A percentile compares a stretch with the other conserved stretches of the same genome.
Conservation (phyloP, 2,329 filamentous ascomycete species). For the Xylariaceae sp. region DNA sequence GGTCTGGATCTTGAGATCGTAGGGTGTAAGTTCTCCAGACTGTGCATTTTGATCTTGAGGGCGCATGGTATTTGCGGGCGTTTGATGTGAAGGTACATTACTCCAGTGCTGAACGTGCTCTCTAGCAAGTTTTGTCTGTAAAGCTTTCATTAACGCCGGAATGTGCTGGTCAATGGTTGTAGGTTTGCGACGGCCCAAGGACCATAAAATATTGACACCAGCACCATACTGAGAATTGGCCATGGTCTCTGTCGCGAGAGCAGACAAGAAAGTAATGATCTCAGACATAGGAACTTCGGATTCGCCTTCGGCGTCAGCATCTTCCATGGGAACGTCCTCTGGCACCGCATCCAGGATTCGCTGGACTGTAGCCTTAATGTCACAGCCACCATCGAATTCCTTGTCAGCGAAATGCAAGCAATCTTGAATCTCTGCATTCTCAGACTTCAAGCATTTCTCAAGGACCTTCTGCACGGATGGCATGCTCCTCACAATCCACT, state of each 20-base stretch:
- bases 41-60: slow-evolving; percentile 62
- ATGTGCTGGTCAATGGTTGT: slow-evolving; percentile 91
- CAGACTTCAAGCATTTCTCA: slow-evolving; percentile 86
- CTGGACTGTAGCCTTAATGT: slow-evolving; percentile 76
- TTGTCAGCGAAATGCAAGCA: slow-evolving; percentile 80
- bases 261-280: slow-evolving; percentile 82
- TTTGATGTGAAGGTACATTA: slow-evolving; percentile 58
- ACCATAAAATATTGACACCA: slow-evolving; percentile 93
- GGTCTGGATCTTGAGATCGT: slow-evolving; percentile 88
- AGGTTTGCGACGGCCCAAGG: slow-evolving; percentile 82
- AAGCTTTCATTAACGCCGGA: slow-evolving; percentile 84
- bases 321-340: slow-evolving; percentile 74
- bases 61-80: slow-evolving; percentile 46
- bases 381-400: slow-evolving; percentile 70
- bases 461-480: slow-evolving; percentile 82
- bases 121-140: slow-evolving; percentile 89
- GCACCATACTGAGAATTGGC: slow-evolving; percentile 82
- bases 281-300: slow-evolving; percentile 83
- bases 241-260: slow-evolving; percentile 86
- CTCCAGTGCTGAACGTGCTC: slow-evolving; percentile 86
- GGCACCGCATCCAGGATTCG: slow-evolving; percentile 89
- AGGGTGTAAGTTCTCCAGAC: slow-evolving; percentile 66
- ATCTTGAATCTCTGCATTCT: slow-evolving; percentile 92
- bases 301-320: slow-evolving; percentile 83
- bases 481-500: slow-evolving; percentile 86